These are phyloP conservation scores for Pythium sukuiense DNA, from an alignment of 352 stramenopile genomes.

Conservation along the genomic window DNA sequence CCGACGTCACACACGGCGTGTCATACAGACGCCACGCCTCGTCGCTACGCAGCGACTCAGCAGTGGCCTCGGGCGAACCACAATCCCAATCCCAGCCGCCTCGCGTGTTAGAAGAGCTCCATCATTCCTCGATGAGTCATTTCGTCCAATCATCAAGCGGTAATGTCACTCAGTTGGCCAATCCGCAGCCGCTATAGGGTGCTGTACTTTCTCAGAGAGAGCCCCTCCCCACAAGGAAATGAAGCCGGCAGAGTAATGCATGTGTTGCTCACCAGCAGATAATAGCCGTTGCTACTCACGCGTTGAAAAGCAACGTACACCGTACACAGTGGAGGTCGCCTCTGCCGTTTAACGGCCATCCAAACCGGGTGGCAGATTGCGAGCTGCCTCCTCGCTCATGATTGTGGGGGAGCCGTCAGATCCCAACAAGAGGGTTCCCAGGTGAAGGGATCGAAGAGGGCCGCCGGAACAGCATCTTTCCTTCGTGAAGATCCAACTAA, in stretches of 20 bases:
- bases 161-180: no score
- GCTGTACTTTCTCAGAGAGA: neutral
- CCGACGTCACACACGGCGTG: neutral
- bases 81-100: no score
- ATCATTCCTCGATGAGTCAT: no score
- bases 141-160: no score
- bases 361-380: neutral
- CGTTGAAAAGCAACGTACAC: no score
- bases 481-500: slow-evolving; percentile 6
- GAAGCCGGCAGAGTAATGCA: neutral
- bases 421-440: slow-evolving; percentile 12
- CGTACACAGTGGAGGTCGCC: no score
- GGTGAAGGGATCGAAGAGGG: no score
- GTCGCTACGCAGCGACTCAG: neutral
- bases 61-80: neutral
- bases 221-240: neutral
- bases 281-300: neutral
- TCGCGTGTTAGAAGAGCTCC: no score
- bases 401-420: neutral
- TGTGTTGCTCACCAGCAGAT: no score
- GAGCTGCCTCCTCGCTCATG: neutral
- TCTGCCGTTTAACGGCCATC: neutral
- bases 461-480: neutral
- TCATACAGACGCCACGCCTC: neutral
- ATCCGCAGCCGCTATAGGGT: no score